Evolutionary conservation across 129 eudicot genomes (phyloP), one percentile per base, ranked within the genome.

Genomic region (Dittrichia graveolens): DNA sequence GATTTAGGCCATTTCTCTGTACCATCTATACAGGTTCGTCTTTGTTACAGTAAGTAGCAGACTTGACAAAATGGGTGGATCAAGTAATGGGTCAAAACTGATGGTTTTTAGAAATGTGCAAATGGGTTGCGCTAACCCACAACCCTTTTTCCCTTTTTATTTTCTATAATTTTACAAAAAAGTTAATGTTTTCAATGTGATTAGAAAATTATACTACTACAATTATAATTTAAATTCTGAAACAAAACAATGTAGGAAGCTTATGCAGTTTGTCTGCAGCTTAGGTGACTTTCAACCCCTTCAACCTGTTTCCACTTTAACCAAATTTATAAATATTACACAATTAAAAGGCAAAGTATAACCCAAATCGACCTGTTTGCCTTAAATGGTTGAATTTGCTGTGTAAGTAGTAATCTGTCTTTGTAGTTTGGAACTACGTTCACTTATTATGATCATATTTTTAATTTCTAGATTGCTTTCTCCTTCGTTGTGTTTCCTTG

Each of bases 1-100:
- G 99, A 94, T 84, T 78, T 94, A 46, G 99, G 99, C 49, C 99
- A 94, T 83, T 94, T 94, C 71, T 84, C 99, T 24, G 96, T 94
- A 68, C 88, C 85, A 47, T 90, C 99, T 71, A 90, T 94, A 61
- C 99, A 94, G 98, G 98, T 87, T 19, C 3, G 42, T 63, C 8
- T 16, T 43, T 54, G 10, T 56, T 38, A 49, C 13, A 48, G 2
- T 53, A 43, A 18, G 45, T 40, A 53, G 49, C 9, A 38, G 12
- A 13, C 38, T 19, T 52, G 62, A 7, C 39, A 39, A 53, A 39
- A 52, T 68, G 49, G 74, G 49, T 35, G 3, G 7, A 46, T 66
- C 13, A 4, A 45, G 56, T 39, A 66, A 66, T 5, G 48, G 6
- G 61, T 68, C 48, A 61, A 61, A 61, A 61, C 11, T 6, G 8